Conservation (phyloP, 2,329 filamentous ascomycete genomes). For the Thelonectria blattea region DNA sequence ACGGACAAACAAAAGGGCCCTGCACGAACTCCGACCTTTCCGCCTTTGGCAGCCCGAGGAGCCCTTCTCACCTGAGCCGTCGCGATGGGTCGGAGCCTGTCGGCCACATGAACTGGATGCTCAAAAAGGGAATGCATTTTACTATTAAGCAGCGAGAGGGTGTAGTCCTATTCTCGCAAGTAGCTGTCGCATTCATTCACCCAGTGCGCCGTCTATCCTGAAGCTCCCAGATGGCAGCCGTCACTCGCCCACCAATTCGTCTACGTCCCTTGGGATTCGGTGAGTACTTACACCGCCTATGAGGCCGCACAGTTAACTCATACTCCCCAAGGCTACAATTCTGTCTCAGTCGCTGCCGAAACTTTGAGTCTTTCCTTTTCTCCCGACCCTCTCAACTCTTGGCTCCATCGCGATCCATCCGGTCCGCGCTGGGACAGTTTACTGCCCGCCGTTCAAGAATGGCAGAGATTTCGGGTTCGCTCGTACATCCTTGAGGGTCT, state of each 20-base stretch:
- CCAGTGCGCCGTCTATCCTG: too few species aligned
- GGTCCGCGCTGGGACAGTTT: constrained; percentile 18
- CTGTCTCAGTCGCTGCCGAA: constrained; percentile 3
- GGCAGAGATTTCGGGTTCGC: constrained; percentile 19
- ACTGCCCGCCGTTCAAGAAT: constrained; percentile 11
- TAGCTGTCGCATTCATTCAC: neutral
- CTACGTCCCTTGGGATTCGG: constrained; percentile 4
- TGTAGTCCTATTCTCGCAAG: neutral
- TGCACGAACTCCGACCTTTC: neutral
- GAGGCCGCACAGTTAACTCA: neutral
- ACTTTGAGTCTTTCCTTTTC: constrained; percentile 22
- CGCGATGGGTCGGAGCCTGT: neutral
- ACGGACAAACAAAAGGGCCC: neutral
- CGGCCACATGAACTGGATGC: neutral
- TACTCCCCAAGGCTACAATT: neutral
- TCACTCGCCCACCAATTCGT: neutral
- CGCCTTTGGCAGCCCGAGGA: neutral
- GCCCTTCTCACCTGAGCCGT: neutral
- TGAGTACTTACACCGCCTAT: neutral
- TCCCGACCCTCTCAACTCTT: constrained; percentile 14
- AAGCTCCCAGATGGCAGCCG: neutral
- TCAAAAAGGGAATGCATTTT: neutral
- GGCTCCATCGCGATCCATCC: constrained; percentile 10
- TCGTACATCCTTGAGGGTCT: constrained; percentile 6
- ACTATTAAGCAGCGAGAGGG: neutral